Evolutionary conservation across 371 early-diverging fungal species (phyloP).

Genomic region (Actinomortierella wolfii): DNA sequence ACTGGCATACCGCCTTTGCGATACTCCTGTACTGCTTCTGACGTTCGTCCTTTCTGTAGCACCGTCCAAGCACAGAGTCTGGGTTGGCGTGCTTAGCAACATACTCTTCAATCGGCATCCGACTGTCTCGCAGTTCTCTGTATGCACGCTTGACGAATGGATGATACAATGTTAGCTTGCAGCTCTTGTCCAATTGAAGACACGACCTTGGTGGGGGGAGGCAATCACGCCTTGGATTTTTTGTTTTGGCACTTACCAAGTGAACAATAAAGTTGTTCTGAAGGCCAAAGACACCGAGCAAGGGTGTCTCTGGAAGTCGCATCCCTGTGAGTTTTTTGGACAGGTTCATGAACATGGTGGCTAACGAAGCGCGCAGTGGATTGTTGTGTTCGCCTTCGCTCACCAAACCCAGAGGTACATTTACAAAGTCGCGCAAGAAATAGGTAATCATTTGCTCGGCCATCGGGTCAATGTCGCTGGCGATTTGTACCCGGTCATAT

Average conservation of each 20-base stretch:
- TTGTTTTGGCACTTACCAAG: constrained; percentile 16
- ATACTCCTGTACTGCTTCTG: constrained; percentile 43
- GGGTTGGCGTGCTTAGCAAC: constrained; percentile 34
- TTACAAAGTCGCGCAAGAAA: constrained; percentile 39
- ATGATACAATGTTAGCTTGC: neutral
- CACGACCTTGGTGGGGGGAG: no score
- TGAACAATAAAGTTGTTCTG: constrained; percentile 46
- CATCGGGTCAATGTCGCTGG: constrained; percentile 34
- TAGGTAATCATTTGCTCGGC: constrained; percentile 43
- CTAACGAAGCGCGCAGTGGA: constrained; percentile 29
- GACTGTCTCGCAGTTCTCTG: constrained; percentile 32
- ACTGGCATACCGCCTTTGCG: constrained; percentile 35
- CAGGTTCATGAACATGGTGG: constrained; percentile 42
- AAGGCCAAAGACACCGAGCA: constrained; percentile 35
- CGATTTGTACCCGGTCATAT: constrained; percentile 5
- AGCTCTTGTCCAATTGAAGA: no score
- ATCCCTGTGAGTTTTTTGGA: constrained; percentile 22
- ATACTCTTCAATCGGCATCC: constrained; percentile 32
- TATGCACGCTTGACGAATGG: constrained; percentile 32
- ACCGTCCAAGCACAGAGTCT: constrained; percentile 40
- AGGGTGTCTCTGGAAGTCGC: constrained; percentile 39
- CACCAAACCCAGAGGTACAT: constrained; percentile 31
- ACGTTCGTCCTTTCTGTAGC: constrained; percentile 40
- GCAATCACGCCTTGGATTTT: neutral
- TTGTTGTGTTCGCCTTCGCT: constrained; percentile 36